Evolutionary conservation across 2,329 filamentous ascomycete species (phyloP).

Genomic region (Parascedosporium putredinis): DNA sequence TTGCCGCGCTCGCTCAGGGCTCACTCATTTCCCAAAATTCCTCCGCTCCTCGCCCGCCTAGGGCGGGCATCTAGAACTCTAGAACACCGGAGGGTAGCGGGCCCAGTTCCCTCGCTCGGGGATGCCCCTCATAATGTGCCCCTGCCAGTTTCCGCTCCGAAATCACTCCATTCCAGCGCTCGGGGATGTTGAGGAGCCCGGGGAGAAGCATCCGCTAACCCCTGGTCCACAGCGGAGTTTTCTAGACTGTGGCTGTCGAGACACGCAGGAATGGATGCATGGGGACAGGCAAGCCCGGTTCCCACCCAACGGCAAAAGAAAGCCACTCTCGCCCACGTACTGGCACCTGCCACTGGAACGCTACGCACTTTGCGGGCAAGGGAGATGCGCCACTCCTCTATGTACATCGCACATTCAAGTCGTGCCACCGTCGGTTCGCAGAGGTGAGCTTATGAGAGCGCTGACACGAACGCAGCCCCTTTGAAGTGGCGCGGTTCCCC

Average conservation of each 20-base stretch:
- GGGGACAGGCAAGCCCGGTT: background rate
- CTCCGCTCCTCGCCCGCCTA: no score
- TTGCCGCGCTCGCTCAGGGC: no score
- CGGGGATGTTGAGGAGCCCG: background rate
- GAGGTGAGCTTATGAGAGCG: no score
- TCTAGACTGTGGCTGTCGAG: background rate
- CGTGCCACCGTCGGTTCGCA: conserved; percentile 8
- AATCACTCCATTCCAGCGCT: background rate
- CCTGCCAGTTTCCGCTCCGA: background rate
- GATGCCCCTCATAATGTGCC: no score
- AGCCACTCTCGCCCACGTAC: background rate
- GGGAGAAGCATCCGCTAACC: background rate
- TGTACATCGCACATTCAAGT: conserved; percentile 3
- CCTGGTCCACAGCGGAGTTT: background rate
- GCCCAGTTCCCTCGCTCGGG: no score
- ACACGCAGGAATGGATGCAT: background rate
- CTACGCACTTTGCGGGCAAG: background rate
- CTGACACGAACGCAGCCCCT: background rate
- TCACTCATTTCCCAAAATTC: no score
- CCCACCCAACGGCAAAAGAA: background rate
- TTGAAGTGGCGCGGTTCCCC: no score
- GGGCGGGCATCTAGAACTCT: background rate
- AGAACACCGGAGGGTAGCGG: background rate
- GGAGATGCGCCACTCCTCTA: background rate
- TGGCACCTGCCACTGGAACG: background rate